phyloP scores from a whole-genome alignment of 164 flowering plant genomes.

The Santalum album region DNA sequence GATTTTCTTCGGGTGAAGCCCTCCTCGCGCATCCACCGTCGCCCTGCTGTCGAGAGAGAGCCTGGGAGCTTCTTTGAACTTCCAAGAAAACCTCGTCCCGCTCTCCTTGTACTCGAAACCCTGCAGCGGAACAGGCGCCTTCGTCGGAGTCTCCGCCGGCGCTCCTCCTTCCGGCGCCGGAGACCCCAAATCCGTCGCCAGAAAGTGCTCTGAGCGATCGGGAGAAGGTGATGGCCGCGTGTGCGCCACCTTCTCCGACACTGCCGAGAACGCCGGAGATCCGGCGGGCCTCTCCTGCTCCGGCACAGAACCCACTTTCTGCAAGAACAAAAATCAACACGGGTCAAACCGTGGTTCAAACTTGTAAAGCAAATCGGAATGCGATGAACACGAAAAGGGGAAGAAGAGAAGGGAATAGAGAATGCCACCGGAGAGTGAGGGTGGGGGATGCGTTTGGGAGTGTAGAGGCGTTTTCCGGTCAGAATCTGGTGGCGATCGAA shows the following conservation, averaged over 20 bases:
- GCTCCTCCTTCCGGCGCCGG: constrained; percentile 12
- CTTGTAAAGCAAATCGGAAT: too few relatives aligned
- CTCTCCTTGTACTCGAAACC: constrained; percentile 56
- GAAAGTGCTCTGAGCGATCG: constrained; percentile 13
- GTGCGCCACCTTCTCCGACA: constrained; percentile 12
- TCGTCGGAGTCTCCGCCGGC: constrained; percentile 14
- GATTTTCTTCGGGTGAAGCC: constrained; percentile 55
- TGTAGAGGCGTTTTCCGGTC: constrained; percentile 53
- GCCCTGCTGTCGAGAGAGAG: constrained; percentile 94
- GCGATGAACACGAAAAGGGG: not conserved
- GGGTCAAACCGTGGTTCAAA: not conserved
- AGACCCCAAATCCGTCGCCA: constrained; percentile 17
- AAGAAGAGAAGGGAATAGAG: not conserved
- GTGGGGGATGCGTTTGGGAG: constrained; percentile 55
- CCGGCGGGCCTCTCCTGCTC: constrained; percentile 22
- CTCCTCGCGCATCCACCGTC: constrained; percentile 57
- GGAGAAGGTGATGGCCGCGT: constrained; percentile 14
- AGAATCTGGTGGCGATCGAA: constrained; percentile 79
- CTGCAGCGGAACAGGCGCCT: constrained; percentile 29
- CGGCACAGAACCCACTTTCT: constrained; percentile 33
- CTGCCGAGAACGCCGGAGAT: constrained; percentile 25
- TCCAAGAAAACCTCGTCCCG: constrained; percentile 60
- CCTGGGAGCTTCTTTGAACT: constrained; percentile 74
- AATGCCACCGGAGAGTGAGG: constrained; percentile 19
- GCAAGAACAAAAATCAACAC: constrained; percentile 2